phyloP scores from a whole-genome alignment of 2,329 filamentous ascomycete species.

The Pseudocercospora vitis region DNA sequence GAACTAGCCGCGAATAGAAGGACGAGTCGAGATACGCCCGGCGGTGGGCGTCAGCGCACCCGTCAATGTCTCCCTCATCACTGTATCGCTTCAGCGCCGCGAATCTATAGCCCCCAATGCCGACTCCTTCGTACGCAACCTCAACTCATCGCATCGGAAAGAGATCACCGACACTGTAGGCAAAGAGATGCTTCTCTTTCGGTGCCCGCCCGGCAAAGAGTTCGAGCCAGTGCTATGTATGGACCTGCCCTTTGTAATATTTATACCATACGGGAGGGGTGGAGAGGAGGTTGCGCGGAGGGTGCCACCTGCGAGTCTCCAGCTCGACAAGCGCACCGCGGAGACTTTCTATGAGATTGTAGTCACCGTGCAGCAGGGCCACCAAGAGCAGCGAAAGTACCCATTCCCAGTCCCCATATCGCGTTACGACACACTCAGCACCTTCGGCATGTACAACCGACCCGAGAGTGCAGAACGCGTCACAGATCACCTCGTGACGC shows the following conservation, averaged over 20 bases:
- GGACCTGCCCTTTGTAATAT: slow-evolving; percentile 96
- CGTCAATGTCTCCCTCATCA: slow-evolving; percentile 86
- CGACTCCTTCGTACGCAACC: slow-evolving; percentile 89
- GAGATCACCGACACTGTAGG: slow-evolving; percentile 91
- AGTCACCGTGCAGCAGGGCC: slow-evolving; percentile 90
- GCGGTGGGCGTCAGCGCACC: slow-evolving; percentile 81
- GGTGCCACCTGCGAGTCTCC: slow-evolving; percentile 88
- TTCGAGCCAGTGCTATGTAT: slow-evolving; percentile 88
- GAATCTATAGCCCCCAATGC: slow-evolving; percentile 96
- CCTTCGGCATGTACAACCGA: slow-evolving; percentile 99
- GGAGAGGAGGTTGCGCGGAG: slow-evolving; percentile 86
- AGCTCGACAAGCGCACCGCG: slow-evolving; percentile 86
- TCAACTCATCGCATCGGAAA: slow-evolving; percentile 77
- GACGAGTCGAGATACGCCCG: slow-evolving; percentile 94
- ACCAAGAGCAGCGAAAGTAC: slow-evolving; percentile 83
- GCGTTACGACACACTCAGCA: slow-evolving; percentile 93
- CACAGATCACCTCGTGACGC: slow-evolving; percentile 84
- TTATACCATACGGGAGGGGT: slow-evolving; percentile 90
- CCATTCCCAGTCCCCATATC: slow-evolving; percentile 86
- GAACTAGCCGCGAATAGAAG: slow-evolving; percentile 85
- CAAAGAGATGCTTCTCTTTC: slow-evolving; percentile 90
- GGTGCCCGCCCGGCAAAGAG: slow-evolving; percentile 79
- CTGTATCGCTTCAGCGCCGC: slow-evolving; percentile 87
- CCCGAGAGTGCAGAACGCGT: slow-evolving; percentile 84
- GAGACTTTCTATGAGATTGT: slow-evolving; percentile 97